These are phyloP conservation scores for Cercospora sp. DNA, from an alignment of 2,329 filamentous ascomycete genomes.

Conservation along the genomic window DNA sequence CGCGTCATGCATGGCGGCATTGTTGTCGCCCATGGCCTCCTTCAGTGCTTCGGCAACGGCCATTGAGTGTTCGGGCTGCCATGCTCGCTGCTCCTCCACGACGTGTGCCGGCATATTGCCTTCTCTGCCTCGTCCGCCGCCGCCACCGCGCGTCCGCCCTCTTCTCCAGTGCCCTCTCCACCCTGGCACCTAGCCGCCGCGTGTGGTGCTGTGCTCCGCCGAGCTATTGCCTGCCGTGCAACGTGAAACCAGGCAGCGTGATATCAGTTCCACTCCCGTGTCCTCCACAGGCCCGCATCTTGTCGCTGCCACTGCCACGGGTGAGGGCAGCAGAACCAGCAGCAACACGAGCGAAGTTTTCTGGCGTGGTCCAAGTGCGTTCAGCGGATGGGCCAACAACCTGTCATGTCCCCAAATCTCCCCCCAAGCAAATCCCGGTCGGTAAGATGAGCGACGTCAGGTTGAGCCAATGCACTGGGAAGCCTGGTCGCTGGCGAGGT, in stretches of 20 bases:
- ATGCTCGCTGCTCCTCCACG: slow-evolving; percentile 23
- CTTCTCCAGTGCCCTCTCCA: not conserved
- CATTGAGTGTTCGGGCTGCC: slow-evolving; percentile 24
- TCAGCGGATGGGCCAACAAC: not conserved
- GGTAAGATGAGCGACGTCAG: slow-evolving; percentile 2
- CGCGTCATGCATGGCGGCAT: not conserved
- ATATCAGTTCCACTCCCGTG: slow-evolving; percentile 17
- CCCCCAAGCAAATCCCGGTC: slow-evolving; percentile 10
- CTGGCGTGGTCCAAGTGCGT: not conserved
- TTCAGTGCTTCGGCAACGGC: slow-evolving; percentile 31
- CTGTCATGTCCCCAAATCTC: slow-evolving; percentile 9
- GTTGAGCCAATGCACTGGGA: not conserved
- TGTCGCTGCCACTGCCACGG: slow-evolving; percentile 7
- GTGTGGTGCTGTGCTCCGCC: slow-evolving; percentile 5
- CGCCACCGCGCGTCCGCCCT: not conserved
- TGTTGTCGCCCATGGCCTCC: slow-evolving; percentile 32
- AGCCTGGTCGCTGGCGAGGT: not conserved
- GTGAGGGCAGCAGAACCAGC: not conserved
- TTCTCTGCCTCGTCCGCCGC: not conserved
- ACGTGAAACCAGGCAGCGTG: slow-evolving; percentile 13
- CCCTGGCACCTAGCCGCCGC: not conserved
- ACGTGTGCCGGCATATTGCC: slow-evolving; percentile 15
- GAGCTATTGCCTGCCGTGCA: slow-evolving; percentile 17
- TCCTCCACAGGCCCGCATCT: slow-evolving; percentile 15
- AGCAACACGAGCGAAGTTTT: not conserved